Base-by-base conservation (phyloP, 176 grass and related monocot genomes). In the Typha latifolia region DNA sequence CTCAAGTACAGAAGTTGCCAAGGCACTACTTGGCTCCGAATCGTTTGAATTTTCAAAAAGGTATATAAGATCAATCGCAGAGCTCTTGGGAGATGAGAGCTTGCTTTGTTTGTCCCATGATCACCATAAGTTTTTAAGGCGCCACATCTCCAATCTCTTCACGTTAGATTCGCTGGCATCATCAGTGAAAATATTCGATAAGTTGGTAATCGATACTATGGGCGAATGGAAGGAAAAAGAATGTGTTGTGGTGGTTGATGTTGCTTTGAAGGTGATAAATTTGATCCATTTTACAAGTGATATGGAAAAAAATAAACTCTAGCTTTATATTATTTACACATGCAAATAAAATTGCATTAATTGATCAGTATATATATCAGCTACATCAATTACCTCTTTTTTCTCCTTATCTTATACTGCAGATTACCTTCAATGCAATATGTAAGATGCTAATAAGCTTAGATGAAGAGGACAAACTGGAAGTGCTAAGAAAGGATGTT, bases 371-470 rank as follows among this genome's bases (percentile, higher is more conserved):
- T 6, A 59, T 2, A 10, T 55, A 55, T 0, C 51, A 18, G 14
- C 6, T 59, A 9, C 52, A 57, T 37, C 5, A 37, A 37, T 8
- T 37, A n/a, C 16, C 5, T 20, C 15, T 18, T 14, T 57, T 20
- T 57, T 15, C n/a, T 51, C 18, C 1, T 68, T 31, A 29, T 68
- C 9, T 77, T 62, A 24, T 76, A 34, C 0, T 16, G 55, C 55
- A 80, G 82, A 20, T 91, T 4, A 91, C 82, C 2, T 96, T 91
- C 68, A 31, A 66, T 34, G 92, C 92, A 55, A 89, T 96, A 76
- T 91, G 85, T 76, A 80, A 84, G 72, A 96, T 89, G 85, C 83
- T 91, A 63, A 56, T 96, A 73, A 78, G 80, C 12, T 66, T 78
- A 74, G 71, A 76, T 0, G 87, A 72, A 0, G 62, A 66, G 26